These are phyloP conservation scores for Gossypium anomalum DNA, from an alignment of 345 rosid genomes.

Conservation along the genomic window DNA sequence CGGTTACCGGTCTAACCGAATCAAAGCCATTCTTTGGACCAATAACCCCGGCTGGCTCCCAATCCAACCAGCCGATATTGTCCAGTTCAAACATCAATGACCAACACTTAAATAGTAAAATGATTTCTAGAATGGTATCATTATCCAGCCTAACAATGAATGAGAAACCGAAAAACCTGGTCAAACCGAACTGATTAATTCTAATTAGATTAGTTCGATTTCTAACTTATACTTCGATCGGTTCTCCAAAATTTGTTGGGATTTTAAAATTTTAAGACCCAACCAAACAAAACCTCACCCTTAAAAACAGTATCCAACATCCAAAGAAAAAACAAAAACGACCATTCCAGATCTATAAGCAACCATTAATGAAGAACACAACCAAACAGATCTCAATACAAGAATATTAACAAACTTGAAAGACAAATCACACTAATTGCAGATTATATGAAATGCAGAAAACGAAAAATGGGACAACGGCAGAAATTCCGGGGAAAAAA, in stretches of 20 bases:
- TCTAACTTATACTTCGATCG: background rate
- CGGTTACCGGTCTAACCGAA: too few species aligned
- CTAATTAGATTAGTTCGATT: background rate
- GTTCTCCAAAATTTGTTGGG: too few species aligned
- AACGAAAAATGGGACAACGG: conserved; percentile 17
- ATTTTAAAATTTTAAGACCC: too few species aligned
- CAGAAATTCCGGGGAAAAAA: background rate
- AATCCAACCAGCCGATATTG: too few species aligned
- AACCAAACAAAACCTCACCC: background rate
- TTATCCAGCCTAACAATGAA: too few species aligned
- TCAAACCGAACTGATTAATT: background rate
- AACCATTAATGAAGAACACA: background rate
- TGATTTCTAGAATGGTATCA: too few species aligned
- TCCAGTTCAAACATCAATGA: too few species aligned
- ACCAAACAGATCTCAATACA: background rate
- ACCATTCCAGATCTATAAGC: background rate
- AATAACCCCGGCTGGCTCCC: too few species aligned
- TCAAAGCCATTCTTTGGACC: too few species aligned
- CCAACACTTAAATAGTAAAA: too few species aligned
- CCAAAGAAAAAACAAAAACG: background rate
- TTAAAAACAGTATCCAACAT: background rate
- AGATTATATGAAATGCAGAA: background rate
- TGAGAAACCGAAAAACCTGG: too few species aligned
- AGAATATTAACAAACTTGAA: background rate
- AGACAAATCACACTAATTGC: background rate